Evolutionary conservation across 208 protist genomes (phyloP).

Genomic region (Leishmania martiniquensis): DNA sequence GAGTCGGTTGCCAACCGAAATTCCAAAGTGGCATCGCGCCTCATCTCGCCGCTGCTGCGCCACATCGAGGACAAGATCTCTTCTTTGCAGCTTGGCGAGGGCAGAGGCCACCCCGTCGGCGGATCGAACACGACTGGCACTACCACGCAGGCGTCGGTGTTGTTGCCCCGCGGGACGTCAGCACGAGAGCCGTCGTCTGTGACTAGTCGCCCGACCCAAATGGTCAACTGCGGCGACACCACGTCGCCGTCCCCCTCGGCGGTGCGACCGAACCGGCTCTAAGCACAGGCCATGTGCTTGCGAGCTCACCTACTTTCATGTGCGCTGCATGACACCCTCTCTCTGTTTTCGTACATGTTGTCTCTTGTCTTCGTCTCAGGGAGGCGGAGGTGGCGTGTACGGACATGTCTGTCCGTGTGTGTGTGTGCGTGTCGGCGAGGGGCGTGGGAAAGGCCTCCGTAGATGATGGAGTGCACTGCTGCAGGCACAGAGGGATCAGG

Average conservation of each 20-base stretch:
- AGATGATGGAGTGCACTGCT: not conserved
- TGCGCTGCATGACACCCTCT: not conserved
- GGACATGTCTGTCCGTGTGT: not conserved
- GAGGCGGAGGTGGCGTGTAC: not conserved
- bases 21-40: constrained; percentile 19
- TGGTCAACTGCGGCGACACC: constrained; percentile 9
- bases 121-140: not conserved
- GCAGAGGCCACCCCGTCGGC: not conserved
- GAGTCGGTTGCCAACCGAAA: constrained; percentile 35
- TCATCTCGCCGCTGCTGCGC: constrained; percentile 43
- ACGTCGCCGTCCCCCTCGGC: constrained; percentile 43
- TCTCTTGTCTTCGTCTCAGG: not conserved
- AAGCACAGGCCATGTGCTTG: constrained; percentile 3
- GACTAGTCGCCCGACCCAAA: constrained; percentile 26
- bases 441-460: no score
- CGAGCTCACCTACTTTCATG: not conserved
- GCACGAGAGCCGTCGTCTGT: constrained; percentile 5
- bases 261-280: constrained; percentile 14
- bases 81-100: constrained; percentile 8
- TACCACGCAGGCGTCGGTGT: constrained; percentile 14
- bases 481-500: not conserved
- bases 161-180: not conserved
- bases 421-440: not conserved
- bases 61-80: constrained; percentile 45
- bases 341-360: constrained; percentile 4